These are phyloP conservation scores for Backusella mclennaniae DNA, from an alignment of 192 early-diverging fungal species.

Conservation along the genomic window DNA sequence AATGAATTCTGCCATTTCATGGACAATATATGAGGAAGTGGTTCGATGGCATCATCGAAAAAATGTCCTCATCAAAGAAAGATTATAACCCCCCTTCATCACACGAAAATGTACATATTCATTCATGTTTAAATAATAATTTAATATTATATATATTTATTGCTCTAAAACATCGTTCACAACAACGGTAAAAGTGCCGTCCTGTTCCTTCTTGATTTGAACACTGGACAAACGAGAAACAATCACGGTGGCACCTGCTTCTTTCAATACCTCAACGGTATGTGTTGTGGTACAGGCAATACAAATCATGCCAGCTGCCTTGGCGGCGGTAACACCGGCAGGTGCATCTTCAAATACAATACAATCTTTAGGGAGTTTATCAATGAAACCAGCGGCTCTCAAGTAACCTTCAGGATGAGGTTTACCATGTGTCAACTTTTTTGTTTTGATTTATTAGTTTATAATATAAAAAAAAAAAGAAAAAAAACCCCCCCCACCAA, in stretches of 20 bases:
- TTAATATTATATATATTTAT: background rate
- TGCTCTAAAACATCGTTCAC: conserved; percentile 11
- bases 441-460: too few species aligned
- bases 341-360: conserved; percentile 57
- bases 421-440: conserved; percentile 22
- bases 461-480: background rate
- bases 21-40: conserved; percentile 88
- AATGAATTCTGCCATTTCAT: conserved; percentile 82
- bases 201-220: conserved; percentile 27
- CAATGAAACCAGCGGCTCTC: conserved; percentile 32
- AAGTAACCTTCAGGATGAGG: conserved; percentile 38
- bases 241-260: conserved; percentile 42
- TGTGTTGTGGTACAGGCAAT: conserved; percentile 45
- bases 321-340: conserved; percentile 43
- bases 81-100: background rate
- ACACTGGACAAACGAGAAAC: conserved; percentile 41
- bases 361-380: conserved; percentile 35
- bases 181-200: conserved; percentile 38
- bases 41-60: conserved; percentile 39
- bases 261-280: conserved; percentile 36
- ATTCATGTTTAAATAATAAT: background rate
- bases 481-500: too few species aligned
- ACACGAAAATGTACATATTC: background rate
- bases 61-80: background rate
- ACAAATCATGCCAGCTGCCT: conserved; percentile 36